A percentile compares a stretch with the other conserved stretches of the same genome.
Conservation (phyloP, 2,329 filamentous ascomycete species). For the Xylariaceae sp. region DNA sequence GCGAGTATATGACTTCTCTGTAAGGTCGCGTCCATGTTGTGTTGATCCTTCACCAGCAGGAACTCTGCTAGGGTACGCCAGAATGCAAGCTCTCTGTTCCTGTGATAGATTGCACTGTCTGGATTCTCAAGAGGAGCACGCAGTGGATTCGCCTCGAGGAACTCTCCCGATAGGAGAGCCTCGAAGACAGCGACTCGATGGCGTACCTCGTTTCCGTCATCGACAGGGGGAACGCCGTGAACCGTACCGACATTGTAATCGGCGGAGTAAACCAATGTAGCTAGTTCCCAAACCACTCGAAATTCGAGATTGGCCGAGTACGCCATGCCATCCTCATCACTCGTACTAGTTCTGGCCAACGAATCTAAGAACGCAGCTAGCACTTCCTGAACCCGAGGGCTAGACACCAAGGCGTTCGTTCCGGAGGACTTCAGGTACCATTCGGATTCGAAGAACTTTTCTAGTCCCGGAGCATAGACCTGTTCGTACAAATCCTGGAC, state of each 20-base stretch:
- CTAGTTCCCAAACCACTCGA: slow-evolving; percentile 55
- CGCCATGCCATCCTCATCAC: slow-evolving; percentile 48
- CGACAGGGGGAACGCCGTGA: slow-evolving; percentile 43
- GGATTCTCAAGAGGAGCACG: slow-evolving; percentile 46
- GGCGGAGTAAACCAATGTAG: slow-evolving; percentile 43
- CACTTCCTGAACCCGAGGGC: slow-evolving; percentile 57
- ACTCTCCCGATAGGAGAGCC: slow-evolving; percentile 67
- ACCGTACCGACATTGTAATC: slow-evolving; percentile 34
- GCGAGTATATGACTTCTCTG: slow-evolving; percentile 61
- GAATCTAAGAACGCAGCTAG: slow-evolving; percentile 60
- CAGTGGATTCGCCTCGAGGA: slow-evolving; percentile 54
- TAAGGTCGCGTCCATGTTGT: slow-evolving; percentile 43
- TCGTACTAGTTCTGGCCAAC: slow-evolving; percentile 44
- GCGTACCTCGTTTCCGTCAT: slow-evolving; percentile 58
- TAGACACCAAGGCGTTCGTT: slow-evolving; percentile 42
- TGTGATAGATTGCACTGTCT: slow-evolving; percentile 46
- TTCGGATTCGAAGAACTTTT: slow-evolving; percentile 71
- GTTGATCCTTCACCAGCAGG: slow-evolving; percentile 56
- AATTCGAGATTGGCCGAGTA: slow-evolving; percentile 52
- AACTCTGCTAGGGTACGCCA: slow-evolving; percentile 76
- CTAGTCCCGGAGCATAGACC: slow-evolving; percentile 69
- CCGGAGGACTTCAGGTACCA: slow-evolving; percentile 63
- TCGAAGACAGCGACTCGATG: slow-evolving; percentile 73
- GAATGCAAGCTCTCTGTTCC: slow-evolving; percentile 66
- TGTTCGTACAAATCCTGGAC: slow-evolving; percentile 67